A percentile compares a stretch with the other conserved stretches of the same genome.
These are phyloP conservation scores for Leccinum aurantiacum DNA, from an alignment of 768 basidiomycete genomes.

Conservation along the genomic window DNA sequence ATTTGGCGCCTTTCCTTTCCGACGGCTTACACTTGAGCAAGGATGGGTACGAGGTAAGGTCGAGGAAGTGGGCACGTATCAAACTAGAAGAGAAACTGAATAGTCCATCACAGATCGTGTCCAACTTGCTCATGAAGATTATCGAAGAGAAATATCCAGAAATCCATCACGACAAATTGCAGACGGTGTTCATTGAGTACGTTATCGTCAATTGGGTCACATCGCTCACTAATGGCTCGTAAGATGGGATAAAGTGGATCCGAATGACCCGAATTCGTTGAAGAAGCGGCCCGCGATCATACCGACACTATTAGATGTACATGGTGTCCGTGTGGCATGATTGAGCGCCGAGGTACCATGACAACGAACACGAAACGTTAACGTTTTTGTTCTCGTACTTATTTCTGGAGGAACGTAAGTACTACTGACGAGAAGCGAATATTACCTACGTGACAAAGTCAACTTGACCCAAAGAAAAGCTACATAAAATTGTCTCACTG, in stretches of 20 bases:
- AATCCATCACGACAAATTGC: conserved; percentile 62
- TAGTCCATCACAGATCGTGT: conserved; percentile 54
- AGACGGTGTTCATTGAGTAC: conserved; percentile 59
- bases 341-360: conserved; percentile 8
- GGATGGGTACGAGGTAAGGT: conserved; percentile 69
- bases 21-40: conserved; percentile 84
- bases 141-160: conserved; percentile 65
- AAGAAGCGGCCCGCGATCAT: conserved; percentile 19
- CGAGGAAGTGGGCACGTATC: not conserved
- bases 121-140: conserved; percentile 55
- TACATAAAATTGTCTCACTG: conserved; percentile 30
- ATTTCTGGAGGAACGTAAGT: not conserved
- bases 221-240: conserved; percentile 1
- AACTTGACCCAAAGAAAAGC: conserved; percentile 55
- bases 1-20: conserved; percentile 49
- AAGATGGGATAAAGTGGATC: conserved; percentile 29
- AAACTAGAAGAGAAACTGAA: conserved; percentile 2
- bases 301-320: not conserved
- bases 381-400: conserved; percentile 11
- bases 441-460: conserved; percentile 39
- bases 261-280: conserved; percentile 23
- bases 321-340: not conserved
- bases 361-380: conserved; percentile 5
- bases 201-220: conserved; percentile 28
- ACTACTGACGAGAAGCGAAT: not conserved